Conservation (phyloP, 1,284 basidiomycete genomes). For the Coniophora puteana region DNA sequence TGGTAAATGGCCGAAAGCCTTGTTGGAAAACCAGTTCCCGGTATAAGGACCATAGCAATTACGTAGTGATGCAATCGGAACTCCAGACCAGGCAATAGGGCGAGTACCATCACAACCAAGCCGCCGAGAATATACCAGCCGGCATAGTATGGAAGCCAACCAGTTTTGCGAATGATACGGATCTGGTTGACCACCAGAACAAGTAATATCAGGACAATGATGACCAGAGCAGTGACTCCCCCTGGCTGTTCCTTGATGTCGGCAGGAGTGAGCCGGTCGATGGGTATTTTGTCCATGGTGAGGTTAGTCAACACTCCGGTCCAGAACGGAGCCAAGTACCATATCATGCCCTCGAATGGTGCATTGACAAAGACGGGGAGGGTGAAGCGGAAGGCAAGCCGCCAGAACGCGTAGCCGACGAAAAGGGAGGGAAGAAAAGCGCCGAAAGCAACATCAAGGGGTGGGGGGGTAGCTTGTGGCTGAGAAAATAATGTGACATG, state of each 20-base stretch:
- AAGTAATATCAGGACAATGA: conserved; percentile 64
- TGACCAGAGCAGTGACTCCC: conserved; percentile 66
- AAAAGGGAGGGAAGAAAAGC: conserved; percentile 81
- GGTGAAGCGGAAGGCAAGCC: conserved; percentile 71
- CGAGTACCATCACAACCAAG: conserved; percentile 61
- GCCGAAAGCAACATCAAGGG: conserved; percentile 65
- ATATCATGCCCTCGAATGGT: conserved; percentile 71
- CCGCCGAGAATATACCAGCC: conserved; percentile 70
- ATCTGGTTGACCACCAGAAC: conserved; percentile 70
- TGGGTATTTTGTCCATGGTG: conserved; percentile 67
- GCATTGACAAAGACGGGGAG: conserved; percentile 66
- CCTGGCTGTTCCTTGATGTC: conserved; percentile 70
- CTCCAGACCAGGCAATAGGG: conserved; percentile 65
- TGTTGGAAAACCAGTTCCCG: conserved; percentile 80
- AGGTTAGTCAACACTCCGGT: conserved; percentile 68
- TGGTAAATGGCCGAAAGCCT: conserved; percentile 76
- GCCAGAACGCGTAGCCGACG: conserved; percentile 79
- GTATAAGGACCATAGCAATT: conserved; percentile 70
- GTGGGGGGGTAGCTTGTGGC: conserved; percentile 65
- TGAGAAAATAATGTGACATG: conserved; percentile 81
- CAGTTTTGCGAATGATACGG: conserved; percentile 80
- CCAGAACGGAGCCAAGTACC: conserved; percentile 82
- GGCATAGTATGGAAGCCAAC: conserved; percentile 74
- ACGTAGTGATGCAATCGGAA: conserved; percentile 77
- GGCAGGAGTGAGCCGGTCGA: conserved; percentile 67